These are phyloP conservation scores for Hanseniaspora osmophila DNA, from an alignment of 805 yeast genomes.

Conservation along the genomic window DNA sequence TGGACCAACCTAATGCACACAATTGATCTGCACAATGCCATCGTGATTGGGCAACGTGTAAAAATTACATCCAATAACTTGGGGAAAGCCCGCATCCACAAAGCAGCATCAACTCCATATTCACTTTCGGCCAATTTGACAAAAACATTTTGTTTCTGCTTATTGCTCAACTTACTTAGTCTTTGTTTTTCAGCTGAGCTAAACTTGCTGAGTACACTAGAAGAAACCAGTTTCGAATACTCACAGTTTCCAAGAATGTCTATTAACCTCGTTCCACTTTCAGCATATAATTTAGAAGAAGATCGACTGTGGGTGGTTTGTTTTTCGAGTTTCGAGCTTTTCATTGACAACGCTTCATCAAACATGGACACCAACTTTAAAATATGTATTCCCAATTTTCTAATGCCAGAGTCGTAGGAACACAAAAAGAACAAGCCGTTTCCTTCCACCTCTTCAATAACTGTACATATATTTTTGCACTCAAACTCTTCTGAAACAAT, in stretches of 20 bases:
- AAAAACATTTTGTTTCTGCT: conserved; percentile 51
- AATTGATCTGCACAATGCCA: conserved; percentile 81
- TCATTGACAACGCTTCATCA: conserved; percentile 65
- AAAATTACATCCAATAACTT: conserved; percentile 56
- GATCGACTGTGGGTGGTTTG: conserved; percentile 37
- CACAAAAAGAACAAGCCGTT: conserved; percentile 85
- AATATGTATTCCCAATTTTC: conserved; percentile 65
- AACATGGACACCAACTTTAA: conserved; percentile 70
- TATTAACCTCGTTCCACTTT: conserved; percentile 60
- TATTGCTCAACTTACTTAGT: conserved; percentile 43
- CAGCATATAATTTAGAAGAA: conserved; percentile 58
- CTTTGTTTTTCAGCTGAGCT: conserved; percentile 72
- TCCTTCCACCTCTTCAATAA: conserved; percentile 90
- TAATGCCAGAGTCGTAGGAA: conserved; percentile 64
- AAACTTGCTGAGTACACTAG: conserved; percentile 30
- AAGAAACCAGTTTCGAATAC: conserved; percentile 45
- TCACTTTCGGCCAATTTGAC: conserved; percentile 75
- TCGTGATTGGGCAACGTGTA: conserved; percentile 77
- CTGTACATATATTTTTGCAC: conserved; percentile 65
- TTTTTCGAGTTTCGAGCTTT: conserved; percentile 15
- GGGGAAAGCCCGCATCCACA: conserved; percentile 90
- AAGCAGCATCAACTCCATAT: conserved; percentile 86
- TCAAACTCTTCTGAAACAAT: conserved; percentile 49
- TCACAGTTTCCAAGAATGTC: conserved; percentile 64
- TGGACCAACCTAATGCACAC: conserved; percentile 83